phyloP scores from a whole-genome alignment of 208 protist genomes.

The Leishmania arabica region DNA sequence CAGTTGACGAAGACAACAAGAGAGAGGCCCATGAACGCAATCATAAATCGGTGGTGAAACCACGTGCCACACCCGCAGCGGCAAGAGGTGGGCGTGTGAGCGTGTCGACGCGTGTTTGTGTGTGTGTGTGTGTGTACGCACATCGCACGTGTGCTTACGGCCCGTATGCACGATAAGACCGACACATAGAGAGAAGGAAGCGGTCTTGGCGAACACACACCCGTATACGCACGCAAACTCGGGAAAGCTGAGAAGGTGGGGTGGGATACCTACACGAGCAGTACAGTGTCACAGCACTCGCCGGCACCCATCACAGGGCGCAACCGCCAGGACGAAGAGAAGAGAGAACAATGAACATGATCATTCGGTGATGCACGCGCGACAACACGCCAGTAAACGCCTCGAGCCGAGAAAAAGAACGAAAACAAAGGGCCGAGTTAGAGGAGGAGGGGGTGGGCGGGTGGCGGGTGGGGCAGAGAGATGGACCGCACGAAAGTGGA shows the following conservation, averaged over 20 bases:
- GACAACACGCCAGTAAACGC: background rate
- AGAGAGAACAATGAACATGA: too few relatives aligned
- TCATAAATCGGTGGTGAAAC: background rate
- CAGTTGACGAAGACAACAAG: background rate
- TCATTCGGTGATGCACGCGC: too few relatives aligned
- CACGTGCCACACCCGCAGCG: background rate
- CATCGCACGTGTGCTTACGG: background rate
- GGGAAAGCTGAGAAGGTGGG: background rate
- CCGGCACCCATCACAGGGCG: too few relatives aligned
- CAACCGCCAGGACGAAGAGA: too few relatives aligned
- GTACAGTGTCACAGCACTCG: background rate
- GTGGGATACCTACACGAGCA: background rate
- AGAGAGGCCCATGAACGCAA: background rate
- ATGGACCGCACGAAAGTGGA: background rate
- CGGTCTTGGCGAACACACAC: background rate
- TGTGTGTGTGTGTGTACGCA: background rate
- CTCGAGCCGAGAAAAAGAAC: background rate
- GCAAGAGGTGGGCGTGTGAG: background rate
- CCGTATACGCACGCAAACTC: background rate
- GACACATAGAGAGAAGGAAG: background rate
- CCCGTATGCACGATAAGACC: background rate
- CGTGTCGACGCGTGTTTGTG: background rate
- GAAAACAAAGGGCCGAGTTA: too few relatives aligned
- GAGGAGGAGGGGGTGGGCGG: background rate
- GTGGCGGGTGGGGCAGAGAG: too few relatives aligned